phyloP scores from a whole-genome alignment of 2,329 filamentous ascomycete species.

The Aspergillus calidoustus region DNA sequence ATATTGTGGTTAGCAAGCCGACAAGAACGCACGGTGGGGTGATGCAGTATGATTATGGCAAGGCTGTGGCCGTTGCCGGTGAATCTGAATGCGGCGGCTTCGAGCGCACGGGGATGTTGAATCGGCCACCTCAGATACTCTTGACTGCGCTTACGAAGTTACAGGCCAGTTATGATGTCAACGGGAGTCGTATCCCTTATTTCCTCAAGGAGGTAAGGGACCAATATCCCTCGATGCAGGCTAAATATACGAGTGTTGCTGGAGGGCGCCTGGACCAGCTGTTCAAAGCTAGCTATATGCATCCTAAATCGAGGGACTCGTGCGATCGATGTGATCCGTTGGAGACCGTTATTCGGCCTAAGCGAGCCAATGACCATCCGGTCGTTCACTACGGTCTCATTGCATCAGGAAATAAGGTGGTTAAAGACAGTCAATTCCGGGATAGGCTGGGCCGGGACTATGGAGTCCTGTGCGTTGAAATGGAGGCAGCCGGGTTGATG shows the following conservation, averaged over 20 bases:
- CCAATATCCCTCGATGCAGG: no score
- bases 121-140: slow-evolving; percentile 7
- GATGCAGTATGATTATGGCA: slow-evolving; percentile 10
- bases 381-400: background rate
- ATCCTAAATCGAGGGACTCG: background rate
- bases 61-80: background rate
- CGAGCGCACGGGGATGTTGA: slow-evolving; percentile 2
- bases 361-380: background rate
- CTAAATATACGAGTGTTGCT: no score
- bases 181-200: no score
- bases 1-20: slow-evolving; percentile 6
- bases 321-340: no score
- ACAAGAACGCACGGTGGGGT: background rate
- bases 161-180: no score
- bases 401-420: slow-evolving; percentile 1
- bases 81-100: background rate
- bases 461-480: slow-evolving; percentile 7
- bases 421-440: background rate
- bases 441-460: background rate
- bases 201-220: no score
- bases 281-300: no score
- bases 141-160: no score
- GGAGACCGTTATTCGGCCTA: background rate
- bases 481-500: slow-evolving; percentile 9
- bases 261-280: no score